Base-by-base conservation (phyloP, 495 filamentous ascomycete genomes). In the Penicillium bovifimosum region DNA sequence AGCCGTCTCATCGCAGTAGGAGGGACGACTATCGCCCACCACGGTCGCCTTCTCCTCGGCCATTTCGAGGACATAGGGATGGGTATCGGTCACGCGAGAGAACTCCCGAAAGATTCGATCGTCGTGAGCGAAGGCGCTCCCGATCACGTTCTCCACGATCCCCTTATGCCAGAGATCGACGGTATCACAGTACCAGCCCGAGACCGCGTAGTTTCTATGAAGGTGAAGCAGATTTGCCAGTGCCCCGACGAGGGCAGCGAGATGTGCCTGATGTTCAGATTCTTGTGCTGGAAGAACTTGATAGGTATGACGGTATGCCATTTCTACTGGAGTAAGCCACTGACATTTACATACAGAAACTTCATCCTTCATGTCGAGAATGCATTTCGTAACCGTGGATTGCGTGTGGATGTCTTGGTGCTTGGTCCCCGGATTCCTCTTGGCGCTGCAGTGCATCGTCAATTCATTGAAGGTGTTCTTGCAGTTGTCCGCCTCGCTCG, bases 201-300 rank as follows among this genome's bases (percentile, higher is more conserved):
- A 74, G 81, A 48, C 70, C 69, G 16, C 73, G 76, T 20, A 63
- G 78, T 7, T 57, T 69, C 0, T 73, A 75, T 40, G 80, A 83
- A 32, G 75, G 76, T 17, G 86, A 86, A 56, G 73, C 76, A 18
- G 79, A 82, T 35, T 71, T 88, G 3, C 85, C 85, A 13, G 78
- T 96, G 16, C 88, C 91, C 20, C 76, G 84, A 52, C 81, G 92
- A 53, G 79, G 80, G 43, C 82, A 87, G 2, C 72, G 79, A 47
- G 84, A 96, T 53, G 83, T 97, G 17, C 93, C 93, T 4, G 93
- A 97, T 59, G 87, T 97, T 24, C 92, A 96, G 60, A 78, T 96
- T 24, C 75, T 98, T 2, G 80, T 95, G 1, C 68, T 89, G 11
- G 86, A 92, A 56, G 84, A 91, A 61, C 75, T 96, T 10, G 85